phyloP scores from a whole-genome alignment of 352 stramenopile genomes.

The Phytopythium litorale region DNA sequence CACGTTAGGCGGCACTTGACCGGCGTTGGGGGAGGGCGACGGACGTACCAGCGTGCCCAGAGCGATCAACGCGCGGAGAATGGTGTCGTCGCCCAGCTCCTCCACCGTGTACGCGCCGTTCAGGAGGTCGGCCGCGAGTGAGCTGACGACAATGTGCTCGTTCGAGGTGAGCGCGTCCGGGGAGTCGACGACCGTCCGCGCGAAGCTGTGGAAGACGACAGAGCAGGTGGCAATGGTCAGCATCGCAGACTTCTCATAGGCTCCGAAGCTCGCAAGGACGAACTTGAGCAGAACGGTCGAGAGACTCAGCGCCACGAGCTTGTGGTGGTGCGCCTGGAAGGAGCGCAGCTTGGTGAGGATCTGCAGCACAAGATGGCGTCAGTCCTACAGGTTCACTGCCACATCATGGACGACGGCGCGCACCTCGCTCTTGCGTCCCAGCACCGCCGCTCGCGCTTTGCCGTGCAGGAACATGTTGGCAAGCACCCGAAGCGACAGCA shows the following conservation, averaged over 20 bases:
- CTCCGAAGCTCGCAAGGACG: constrained; percentile 9
- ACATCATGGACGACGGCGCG: neutral
- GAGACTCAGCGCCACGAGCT: constrained; percentile 63
- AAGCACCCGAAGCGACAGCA: constrained; percentile 73
- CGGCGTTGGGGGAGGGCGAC: neutral
- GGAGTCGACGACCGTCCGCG: constrained; percentile 28
- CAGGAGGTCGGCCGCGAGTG: constrained; percentile 43
- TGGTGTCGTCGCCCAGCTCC: constrained; percentile 73
- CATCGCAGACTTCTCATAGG: neutral
- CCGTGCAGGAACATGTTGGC: constrained; percentile 73
- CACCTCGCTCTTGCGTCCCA: constrained; percentile 54
- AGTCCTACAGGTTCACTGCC: neutral
- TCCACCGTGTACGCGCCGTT: constrained; percentile 46
- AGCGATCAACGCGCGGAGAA: constrained; percentile 60
- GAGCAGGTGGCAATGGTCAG: constrained; percentile 7
- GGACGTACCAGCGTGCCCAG: constrained; percentile 65
- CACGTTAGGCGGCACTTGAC: neutral
- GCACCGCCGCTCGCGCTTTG: constrained; percentile 31
- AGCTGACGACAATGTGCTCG: constrained; percentile 47
- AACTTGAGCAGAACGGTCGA: constrained; percentile 75
- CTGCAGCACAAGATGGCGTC: constrained; percentile 8
- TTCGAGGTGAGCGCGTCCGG: constrained; percentile 33
- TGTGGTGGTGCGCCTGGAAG: constrained; percentile 54
- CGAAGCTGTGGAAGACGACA: constrained; percentile 28
- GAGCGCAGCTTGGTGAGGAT: constrained; percentile 37